Percentiles rank a stretch among this genome's conserved stretches.
These are phyloP conservation scores for Aristolochia fimbriata DNA, from an alignment of 164 flowering plant genomes.

Conservation along the genomic window DNA sequence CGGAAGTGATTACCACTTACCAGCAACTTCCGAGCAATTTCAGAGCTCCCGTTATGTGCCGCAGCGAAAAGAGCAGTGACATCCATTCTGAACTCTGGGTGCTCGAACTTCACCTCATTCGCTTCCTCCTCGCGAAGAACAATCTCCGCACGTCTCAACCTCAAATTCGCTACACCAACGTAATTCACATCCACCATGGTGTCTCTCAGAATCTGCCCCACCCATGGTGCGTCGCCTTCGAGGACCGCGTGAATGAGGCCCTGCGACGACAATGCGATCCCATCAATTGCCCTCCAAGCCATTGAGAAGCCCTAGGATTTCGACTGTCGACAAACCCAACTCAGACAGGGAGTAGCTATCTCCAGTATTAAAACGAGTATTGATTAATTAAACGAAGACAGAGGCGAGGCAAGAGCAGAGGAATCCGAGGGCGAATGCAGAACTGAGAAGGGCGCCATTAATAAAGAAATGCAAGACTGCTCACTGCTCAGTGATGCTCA, in stretches of 20 bases:
- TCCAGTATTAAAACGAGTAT: too few relatives aligned
- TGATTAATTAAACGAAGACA: too few relatives aligned
- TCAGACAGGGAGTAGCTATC: too few relatives aligned
- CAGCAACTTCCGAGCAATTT: conserved; percentile 16
- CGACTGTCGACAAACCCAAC: too few relatives aligned
- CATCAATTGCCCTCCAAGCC: neutral
- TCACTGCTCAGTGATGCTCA: too few relatives aligned
- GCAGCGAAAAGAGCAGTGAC: conserved; percentile 20
- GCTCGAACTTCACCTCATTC: conserved; percentile 14
- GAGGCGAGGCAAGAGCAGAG: too few relatives aligned
- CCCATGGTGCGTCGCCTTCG: conserved; percentile 8
- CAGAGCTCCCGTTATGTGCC: conserved; percentile 13
- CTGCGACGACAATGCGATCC: conserved; percentile 10
- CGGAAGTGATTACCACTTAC: conserved; percentile 1
- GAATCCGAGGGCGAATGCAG: too few relatives aligned
- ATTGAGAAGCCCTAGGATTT: too few relatives aligned
- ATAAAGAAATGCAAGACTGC: too few relatives aligned
- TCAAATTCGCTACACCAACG: conserved; percentile 18
- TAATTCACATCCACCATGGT: conserved; percentile 14
- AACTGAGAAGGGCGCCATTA: too few relatives aligned
- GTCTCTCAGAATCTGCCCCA: conserved; percentile 8
- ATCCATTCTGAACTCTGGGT: conserved; percentile 16
- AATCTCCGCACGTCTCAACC: conserved; percentile 10
- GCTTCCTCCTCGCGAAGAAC: conserved; percentile 12
- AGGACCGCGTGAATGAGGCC: conserved; percentile 17